These are phyloP conservation scores for Paraphaeosphaeria minitans DNA, from an alignment of 2,329 filamentous ascomycete genomes.

Conservation along the genomic window DNA sequence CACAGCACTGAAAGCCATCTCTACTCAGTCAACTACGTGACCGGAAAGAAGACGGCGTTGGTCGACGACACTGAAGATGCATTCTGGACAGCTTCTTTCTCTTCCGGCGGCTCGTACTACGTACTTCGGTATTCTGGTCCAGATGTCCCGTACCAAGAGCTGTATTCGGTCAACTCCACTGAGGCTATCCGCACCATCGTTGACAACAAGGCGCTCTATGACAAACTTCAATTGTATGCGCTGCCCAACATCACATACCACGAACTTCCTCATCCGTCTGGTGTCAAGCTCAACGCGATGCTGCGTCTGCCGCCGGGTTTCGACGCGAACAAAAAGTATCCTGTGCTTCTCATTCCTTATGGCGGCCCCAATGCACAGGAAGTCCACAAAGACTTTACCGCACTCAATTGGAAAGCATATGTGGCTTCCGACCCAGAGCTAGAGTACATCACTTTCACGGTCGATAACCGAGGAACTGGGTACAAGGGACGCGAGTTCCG, in stretches of 20 bases:
- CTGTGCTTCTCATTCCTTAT: slow-evolving; percentile 70
- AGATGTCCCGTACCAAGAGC: slow-evolving; percentile 71
- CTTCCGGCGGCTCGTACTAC: slow-evolving; percentile 66
- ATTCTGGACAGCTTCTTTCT: slow-evolving; percentile 70
- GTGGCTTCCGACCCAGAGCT: slow-evolving; percentile 70
- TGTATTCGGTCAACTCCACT: slow-evolving; percentile 64
- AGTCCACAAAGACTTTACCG: slow-evolving; percentile 62
- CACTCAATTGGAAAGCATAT: slow-evolving; percentile 65
- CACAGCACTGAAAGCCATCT: slow-evolving; percentile 71
- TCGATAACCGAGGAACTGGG: slow-evolving; percentile 72
- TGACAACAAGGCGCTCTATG: slow-evolving; percentile 63
- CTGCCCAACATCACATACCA: slow-evolving; percentile 69
- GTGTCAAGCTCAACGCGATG: slow-evolving; percentile 67
- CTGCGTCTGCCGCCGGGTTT: slow-evolving; percentile 70
- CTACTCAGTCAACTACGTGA: slow-evolving; percentile 67
- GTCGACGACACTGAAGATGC: slow-evolving; percentile 65
- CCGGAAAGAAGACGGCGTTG: slow-evolving; percentile 60
- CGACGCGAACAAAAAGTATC: slow-evolving; percentile 66
- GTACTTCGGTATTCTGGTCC: slow-evolving; percentile 69
- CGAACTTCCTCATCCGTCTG: slow-evolving; percentile 65
- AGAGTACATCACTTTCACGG: slow-evolving; percentile 69
- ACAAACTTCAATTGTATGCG: slow-evolving; percentile 63
- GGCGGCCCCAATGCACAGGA: slow-evolving; percentile 69
- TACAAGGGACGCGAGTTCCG: slow-evolving; percentile 68
- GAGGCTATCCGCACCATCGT: slow-evolving; percentile 63